Base-by-base conservation (phyloP, 345 rosid species). In the Salix arbutifolia region DNA sequence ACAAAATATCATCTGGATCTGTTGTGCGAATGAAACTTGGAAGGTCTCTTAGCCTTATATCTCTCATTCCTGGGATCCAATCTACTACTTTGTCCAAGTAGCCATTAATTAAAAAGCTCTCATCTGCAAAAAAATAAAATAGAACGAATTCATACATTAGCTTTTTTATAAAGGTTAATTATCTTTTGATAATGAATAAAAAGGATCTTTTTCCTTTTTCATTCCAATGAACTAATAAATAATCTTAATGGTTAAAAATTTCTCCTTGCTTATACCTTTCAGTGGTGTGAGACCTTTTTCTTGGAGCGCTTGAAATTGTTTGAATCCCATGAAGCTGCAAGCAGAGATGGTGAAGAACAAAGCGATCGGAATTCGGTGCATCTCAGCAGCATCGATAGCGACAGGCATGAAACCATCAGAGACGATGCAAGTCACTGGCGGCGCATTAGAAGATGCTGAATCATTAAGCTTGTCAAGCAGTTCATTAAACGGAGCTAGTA, bases 391-490 rank as follows among this genome's bases (percentile, higher is more conserved):
- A 0, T 56, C 14, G 31, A 65, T 30, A n/a, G 71, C 33, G n/a
- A 48, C 50, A 8, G 23, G 56, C 70, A 65, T 31, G 1, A 48
- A 26, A 11, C 77, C 61, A 30, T 46, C 70, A n/a, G 70, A 46
- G 16, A 74, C 42, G 6, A 74, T 74, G 21, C 71, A 74, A 35
- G 71, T 30, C 12, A 66, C 71, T 0, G 38, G 58, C 0, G 70
- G 61, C 11, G 19, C 40, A 44, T 64, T 16, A 4, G 75, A 37
- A 8, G 46, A 28, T 19, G 23, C 23, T 6, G 58, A 18, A 2
- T 33, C 44, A 13, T 74, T 74, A 16, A 74, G 70, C 66, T 65
- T 65, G 16, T 23, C 50, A 30, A 74, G 48, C 17, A 74, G 62
- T 21, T 46, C 61, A 7, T 16, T 67, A 48, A 74, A 65, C 4